A percentile compares a stretch with the other conserved stretches of the same genome.
Conservation (phyloP, 2,329 filamentous ascomycete genomes). For the Cyclaneusma minus region DNA sequence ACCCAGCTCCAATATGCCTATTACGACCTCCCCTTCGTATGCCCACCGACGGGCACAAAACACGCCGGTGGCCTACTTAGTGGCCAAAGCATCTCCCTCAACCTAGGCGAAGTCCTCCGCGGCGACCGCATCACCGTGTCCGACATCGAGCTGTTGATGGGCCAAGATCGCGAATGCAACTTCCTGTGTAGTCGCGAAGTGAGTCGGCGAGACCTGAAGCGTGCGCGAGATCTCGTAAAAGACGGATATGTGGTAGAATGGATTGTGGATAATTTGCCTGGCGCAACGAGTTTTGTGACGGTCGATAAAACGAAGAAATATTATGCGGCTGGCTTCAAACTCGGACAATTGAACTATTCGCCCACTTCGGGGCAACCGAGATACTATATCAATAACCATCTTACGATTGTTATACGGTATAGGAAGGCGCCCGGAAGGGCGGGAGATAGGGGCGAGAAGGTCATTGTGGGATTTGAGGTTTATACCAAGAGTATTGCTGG, state of each 20-base stretch:
- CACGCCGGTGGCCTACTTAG: conserved; percentile 54
- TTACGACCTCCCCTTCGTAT: conserved; percentile 76
- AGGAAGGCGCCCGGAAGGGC: conserved; percentile 53
- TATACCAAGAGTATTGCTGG: conserved; percentile 71
- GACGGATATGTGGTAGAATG: conserved; percentile 80
- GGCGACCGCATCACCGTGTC: conserved; percentile 76
- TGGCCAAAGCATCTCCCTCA: conserved; percentile 65
- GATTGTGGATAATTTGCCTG: conserved; percentile 86
- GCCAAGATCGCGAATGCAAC: conserved; percentile 56
- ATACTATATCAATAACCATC: conserved; percentile 76
- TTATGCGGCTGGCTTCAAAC: conserved; percentile 80
- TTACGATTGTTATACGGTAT: conserved; percentile 71
- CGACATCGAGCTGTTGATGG: conserved; percentile 69
- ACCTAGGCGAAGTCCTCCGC: conserved; percentile 74
- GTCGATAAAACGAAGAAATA: conserved; percentile 75
- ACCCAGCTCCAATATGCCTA: conserved; percentile 88
- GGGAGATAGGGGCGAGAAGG: conserved; percentile 56
- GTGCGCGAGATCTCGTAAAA: conserved; percentile 56
- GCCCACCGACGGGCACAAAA: conserved; percentile 55
- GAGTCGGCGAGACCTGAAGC: conserved; percentile 45
- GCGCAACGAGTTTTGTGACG: conserved; percentile 76
- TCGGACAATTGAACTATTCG: conserved; percentile 60
- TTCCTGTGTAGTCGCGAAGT: conserved; percentile 58
- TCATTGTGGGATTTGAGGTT: conserved; percentile 79
- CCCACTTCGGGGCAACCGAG: conserved; percentile 40